Evolutionary conservation across 225 moss, liverwort and hornwort species (phyloP).

Genomic region (Pseudoscleropodium purum): DNA sequence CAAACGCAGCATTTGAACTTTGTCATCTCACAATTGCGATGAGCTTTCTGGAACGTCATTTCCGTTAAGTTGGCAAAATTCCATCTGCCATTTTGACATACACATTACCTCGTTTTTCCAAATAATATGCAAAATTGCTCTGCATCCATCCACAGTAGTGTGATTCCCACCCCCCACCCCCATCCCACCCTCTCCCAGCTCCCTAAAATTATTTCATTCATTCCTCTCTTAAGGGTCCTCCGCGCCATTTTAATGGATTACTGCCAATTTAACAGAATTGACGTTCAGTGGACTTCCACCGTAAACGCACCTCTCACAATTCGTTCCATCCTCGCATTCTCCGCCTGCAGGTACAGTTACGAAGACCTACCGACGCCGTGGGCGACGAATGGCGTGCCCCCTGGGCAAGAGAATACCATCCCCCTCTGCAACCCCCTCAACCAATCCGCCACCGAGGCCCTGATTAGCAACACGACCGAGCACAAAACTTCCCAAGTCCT

Average conservation of each 20-base stretch:
- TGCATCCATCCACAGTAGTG: neutral
- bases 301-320: neutral
- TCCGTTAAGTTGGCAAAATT: neutral
- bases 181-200: neutral
- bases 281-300: neutral
- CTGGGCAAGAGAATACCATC: neutral
- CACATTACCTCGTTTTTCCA: neutral
- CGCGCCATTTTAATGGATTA: neutral
- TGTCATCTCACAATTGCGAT: too few relatives aligned
- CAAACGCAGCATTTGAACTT: neutral
- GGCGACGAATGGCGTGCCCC: neutral
- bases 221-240: neutral
- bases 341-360: neutral
- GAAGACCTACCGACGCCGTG: neutral
- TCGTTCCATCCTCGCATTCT: neutral
- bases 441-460: neutral
- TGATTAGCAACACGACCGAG: neutral
- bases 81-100: neutral
- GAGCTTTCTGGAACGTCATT: neutral
- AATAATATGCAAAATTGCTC: neutral
- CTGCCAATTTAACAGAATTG: neutral
- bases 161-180: neutral
- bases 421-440: constrained; percentile 1
- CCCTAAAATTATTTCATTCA: neutral
- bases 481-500: neutral